Evolutionary conservation across 1,139 yeast species (phyloP), one percentile per base, ranked within the genome.

Genomic region (Pichia sp.): DNA sequence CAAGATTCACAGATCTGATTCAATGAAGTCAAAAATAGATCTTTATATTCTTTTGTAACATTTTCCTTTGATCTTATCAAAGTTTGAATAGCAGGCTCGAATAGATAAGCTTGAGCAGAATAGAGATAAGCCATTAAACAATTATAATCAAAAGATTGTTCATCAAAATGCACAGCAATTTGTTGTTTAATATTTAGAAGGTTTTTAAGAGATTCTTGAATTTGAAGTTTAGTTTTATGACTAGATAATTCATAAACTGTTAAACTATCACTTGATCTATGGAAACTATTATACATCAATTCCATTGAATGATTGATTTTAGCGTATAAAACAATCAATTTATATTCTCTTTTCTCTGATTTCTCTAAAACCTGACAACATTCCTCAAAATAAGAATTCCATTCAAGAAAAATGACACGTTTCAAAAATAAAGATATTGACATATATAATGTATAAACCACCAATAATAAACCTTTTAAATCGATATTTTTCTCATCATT

Each of bases 101-200:
- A 83, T 17, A 85, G 62, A 54, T 77, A 82, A 0, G 91, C 89
- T 51, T 82, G 85, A 12, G 83, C 78, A 0, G 91, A 73, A 50
- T 73, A 74, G 50, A 68, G 72, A 58, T 71, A 79, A 0, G 81
- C 68, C 54, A 71, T 56, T 30, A 69, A 55, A 9, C 68, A 62
- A 47, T 68, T 67, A 35, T 49, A 53, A 41, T 72, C 67, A 25
- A 63, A 61, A 5, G 59, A 52, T 4, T 62, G 56, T 23, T 45
- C 47, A 14, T 44, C 41, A 12, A 51, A 38, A 9, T 43, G 35
- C 1, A 31, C 22, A 5, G 40, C 36, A 20, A 79, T 68, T 36
- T 60, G 59, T 17, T 47, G 45, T 45, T 62, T 67, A 28, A 77
- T 57, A 2, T 50, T 49, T 26, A 63, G 62, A 40, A 79, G 61